Evolutionary conservation across 1,284 basidiomycete genomes (phyloP), one percentile per base, ranked within the genome.

Genomic region (Tetrapyrgos nigripes): DNA sequence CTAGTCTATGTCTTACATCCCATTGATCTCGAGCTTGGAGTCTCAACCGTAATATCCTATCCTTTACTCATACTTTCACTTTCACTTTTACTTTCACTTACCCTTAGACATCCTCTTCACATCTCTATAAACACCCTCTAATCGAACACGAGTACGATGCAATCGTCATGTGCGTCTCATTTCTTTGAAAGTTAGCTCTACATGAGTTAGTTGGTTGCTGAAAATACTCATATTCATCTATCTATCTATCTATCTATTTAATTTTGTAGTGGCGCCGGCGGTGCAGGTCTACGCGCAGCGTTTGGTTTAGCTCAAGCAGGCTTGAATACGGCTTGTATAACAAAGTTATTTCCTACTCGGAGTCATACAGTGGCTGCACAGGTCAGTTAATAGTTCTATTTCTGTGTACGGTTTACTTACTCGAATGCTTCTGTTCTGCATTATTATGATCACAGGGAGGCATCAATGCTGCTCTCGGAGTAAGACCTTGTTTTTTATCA

Each of bases 321-420:
- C 55, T 91, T 98, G 77, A 99, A 98, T 76, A 99, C 95, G 35
- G 96, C 95, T 26, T 98, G 97, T 76, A 98, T 98, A 76, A 97
- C 97, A 67, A 99, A 99, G 80, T 86, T 99, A 27, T 99, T 99
- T 85, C 97, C 97, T 13, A 99, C 97, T 29, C 88, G 97, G 77
- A 96, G 93, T 79, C 97, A 99, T 77, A 99, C 97, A 40, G 97
- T 99, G 66, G 97, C 97, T 62, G 97, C 97, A 56, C 97, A 98
- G 85, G 90, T 89, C 69, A 55, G 81, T 73, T n/a, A 51, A 45
- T 69, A 54, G 81, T 73, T 37, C 17, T 50, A 45, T 55, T 31
- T 11, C 17, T 13, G 3, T 50, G 10, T 31, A 28, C 24, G 6
- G 17, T 23, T 19, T 26, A 24, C 24, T 60, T 35, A 31, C 57